Evolutionary conservation across 2,329 filamentous ascomycete species (phyloP).

Genomic region (Huntiella abstrusa): DNA sequence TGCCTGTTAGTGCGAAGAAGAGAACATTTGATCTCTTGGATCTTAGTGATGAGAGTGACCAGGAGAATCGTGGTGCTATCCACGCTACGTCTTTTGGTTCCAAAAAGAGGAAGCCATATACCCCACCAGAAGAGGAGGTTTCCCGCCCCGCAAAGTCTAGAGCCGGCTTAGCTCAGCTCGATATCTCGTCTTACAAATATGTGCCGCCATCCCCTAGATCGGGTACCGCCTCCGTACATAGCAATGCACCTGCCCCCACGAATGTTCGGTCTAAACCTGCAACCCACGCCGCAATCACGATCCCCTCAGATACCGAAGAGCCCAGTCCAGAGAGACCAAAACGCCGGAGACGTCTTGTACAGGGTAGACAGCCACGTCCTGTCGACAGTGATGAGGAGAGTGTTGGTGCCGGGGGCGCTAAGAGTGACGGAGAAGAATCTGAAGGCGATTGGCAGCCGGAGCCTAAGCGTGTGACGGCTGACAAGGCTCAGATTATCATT

Average conservation of each 20-base stretch:
- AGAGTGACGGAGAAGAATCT: conserved; percentile 2
- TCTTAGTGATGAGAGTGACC: conserved; percentile 33
- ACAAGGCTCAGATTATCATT: conserved; percentile 7
- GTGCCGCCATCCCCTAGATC: conserved; percentile 8
- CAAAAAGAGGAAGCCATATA: background rate
- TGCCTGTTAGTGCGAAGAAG: conserved; percentile 5
- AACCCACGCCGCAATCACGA: too few relatives aligned
- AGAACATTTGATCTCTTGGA: conserved; percentile 12
- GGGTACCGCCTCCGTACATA: background rate
- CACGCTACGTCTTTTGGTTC: conserved; percentile 36
- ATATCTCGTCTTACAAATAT: conserved; percentile 9
- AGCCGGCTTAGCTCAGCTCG: conserved; percentile 2
- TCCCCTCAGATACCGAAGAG: too few relatives aligned
- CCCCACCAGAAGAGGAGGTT: background rate
- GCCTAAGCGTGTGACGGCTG: too few relatives aligned
- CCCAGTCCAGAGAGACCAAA: too few relatives aligned
- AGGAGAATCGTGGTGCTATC: conserved; percentile 40
- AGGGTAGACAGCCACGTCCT: conserved; percentile 12
- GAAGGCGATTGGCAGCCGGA: background rate
- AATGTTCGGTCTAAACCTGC: too few relatives aligned
- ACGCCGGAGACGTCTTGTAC: conserved; percentile 10
- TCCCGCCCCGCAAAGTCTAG: conserved; percentile 5
- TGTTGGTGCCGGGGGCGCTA: too few relatives aligned
- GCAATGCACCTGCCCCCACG: background rate
- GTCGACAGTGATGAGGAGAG: conserved; percentile 1